Evolutionary conservation across 345 rosid genomes (phyloP).

Genomic region (Aegle marmelos): DNA sequence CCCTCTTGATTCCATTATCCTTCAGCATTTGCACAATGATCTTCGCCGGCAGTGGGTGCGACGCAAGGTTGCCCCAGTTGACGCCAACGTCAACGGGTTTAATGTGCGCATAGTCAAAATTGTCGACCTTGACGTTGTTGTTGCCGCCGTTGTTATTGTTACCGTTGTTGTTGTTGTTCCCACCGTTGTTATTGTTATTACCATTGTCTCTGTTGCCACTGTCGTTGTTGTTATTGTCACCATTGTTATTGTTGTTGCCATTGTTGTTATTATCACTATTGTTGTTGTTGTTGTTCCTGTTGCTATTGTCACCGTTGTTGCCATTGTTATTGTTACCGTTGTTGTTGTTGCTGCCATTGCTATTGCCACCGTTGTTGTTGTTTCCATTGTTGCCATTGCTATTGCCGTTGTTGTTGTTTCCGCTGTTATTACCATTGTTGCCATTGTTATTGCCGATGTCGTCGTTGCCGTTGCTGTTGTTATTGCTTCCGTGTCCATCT

Average conservation of each 20-base stretch:
- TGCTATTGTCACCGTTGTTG: not conserved
- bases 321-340: no score
- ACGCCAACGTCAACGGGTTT: conserved; percentile 52
- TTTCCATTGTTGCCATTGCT: not conserved
- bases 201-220: rapidly evolving
- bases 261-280: no score
- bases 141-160: not conserved
- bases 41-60: conserved; percentile 56
- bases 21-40: conserved; percentile 64
- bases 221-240: not conserved
- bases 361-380: not conserved
- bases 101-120: not conserved
- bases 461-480: not conserved
- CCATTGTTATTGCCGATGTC: no score
- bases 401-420: no score
- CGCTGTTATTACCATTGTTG: not conserved
- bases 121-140: not conserved
- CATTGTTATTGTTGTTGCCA: no score
- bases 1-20: conserved; percentile 63
- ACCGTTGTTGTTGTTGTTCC: not conserved
- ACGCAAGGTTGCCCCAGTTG: conserved; percentile 73
- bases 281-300: not conserved
- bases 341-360: not conserved
- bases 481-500: no score
- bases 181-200: no score